Percentiles rank a stretch among this genome's conserved stretches.
phyloP scores from a whole-genome alignment of 768 basidiomycete genomes.

The Lactarius indigo region DNA sequence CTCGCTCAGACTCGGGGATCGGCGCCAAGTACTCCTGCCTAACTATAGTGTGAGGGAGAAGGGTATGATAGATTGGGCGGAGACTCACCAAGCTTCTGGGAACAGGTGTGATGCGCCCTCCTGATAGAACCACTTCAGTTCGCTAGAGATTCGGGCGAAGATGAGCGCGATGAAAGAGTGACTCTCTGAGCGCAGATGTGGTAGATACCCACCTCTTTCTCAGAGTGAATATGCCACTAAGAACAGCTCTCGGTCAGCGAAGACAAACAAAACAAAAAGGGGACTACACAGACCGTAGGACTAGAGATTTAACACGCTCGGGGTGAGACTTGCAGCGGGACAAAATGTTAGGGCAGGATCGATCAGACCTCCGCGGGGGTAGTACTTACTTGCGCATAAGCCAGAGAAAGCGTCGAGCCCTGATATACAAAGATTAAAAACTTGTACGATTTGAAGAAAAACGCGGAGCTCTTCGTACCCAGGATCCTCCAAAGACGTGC shows the following conservation, averaged over 20 bases:
- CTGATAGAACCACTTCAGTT: slow-evolving; percentile 92
- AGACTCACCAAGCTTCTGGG: slow-evolving; percentile 76
- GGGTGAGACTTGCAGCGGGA: slow-evolving; percentile 59
- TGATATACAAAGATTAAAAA: slow-evolving; percentile 24
- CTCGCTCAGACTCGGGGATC: slow-evolving; percentile 77
- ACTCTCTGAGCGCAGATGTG: neutral
- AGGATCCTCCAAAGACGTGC: slow-evolving; percentile 94
- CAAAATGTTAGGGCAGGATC: neutral
- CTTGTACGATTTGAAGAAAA: neutral
- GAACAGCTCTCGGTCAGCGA: slow-evolving; percentile 5
- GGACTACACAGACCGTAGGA: slow-evolving; percentile 54
- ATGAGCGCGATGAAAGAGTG: neutral
- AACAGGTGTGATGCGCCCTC: slow-evolving; percentile 77
- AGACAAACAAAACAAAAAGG: neutral
- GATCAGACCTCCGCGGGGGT: neutral
- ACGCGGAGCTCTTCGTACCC: slow-evolving; percentile 46
- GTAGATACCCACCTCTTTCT: slow-evolving; percentile 58
- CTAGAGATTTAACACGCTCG: slow-evolving; percentile 71
- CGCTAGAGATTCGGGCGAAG: slow-evolving; percentile 37
- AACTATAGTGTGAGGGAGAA: neutral
- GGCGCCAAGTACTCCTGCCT: slow-evolving; percentile 83
- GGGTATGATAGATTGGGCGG: neutral
- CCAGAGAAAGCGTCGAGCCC: slow-evolving; percentile 85
- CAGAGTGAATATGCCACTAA: slow-evolving; percentile 84
- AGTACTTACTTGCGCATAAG: slow-evolving; percentile 74